Evolutionary conservation across 2,329 filamentous ascomycete species (phyloP).

Genomic region (Exserohilum rostratum): DNA sequence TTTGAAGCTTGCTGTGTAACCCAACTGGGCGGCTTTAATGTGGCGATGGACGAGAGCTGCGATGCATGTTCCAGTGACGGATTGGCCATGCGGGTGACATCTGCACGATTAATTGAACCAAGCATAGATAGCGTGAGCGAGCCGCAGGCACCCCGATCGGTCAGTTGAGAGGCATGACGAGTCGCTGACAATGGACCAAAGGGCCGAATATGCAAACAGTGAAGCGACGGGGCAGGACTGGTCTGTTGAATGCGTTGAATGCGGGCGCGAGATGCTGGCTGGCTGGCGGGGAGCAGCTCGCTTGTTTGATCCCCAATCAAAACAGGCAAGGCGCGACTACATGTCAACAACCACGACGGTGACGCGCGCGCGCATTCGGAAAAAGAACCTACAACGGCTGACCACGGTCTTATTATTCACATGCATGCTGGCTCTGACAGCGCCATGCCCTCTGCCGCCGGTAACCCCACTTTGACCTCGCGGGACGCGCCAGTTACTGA

Average conservation of each 20-base stretch:
- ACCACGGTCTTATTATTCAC: slow-evolving; percentile 27
- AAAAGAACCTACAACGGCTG: slow-evolving; percentile 25
- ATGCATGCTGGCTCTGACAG: slow-evolving; percentile 28
- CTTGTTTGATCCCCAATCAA: slow-evolving; percentile 28
- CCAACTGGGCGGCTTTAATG: slow-evolving; percentile 23
- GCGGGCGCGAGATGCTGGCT: background rate
- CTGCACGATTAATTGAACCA: slow-evolving; percentile 44
- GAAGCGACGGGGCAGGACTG: slow-evolving; percentile 12
- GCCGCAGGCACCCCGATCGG: slow-evolving; percentile 26
- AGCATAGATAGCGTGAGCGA: slow-evolving; percentile 32
- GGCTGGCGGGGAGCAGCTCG: slow-evolving; percentile 14
- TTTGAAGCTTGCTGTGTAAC: slow-evolving; percentile 45
- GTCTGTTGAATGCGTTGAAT: too few species aligned
- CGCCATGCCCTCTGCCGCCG: slow-evolving; percentile 41
- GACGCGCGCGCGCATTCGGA: slow-evolving; percentile 26
- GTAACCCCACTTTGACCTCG: slow-evolving; percentile 26
- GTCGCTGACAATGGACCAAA: slow-evolving; percentile 9
- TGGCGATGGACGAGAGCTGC: slow-evolving; percentile 31
- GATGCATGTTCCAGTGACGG: slow-evolving; percentile 43
- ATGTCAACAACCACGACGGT: slow-evolving; percentile 36
- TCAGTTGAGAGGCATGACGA: slow-evolving; percentile 17
- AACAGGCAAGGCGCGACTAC: slow-evolving; percentile 31
- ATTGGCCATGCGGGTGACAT: slow-evolving; percentile 46
- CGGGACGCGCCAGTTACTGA: slow-evolving; percentile 25
- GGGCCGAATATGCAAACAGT: slow-evolving; percentile 3